A percentile compares a stretch with the other conserved stretches of the same genome.
Conservation (phyloP, 2,329 filamentous ascomycete species). For the Xylaria arbuscula region DNA sequence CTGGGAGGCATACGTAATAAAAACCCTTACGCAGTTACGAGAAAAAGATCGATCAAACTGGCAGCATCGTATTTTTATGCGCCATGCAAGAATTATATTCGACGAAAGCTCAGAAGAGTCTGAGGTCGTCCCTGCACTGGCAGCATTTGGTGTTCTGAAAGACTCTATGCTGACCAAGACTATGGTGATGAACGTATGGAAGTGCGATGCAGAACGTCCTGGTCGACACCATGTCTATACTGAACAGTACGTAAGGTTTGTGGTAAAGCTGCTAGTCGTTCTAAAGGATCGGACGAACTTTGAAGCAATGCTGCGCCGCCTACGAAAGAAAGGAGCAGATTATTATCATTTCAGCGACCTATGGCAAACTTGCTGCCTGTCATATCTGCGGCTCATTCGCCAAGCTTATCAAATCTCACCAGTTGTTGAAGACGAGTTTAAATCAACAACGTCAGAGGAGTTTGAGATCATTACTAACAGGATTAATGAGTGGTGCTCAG, state of each 20-base stretch:
- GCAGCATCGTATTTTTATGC: conserved; percentile 91
- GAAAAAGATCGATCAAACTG: conserved; percentile 92
- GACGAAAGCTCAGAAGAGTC: conserved; percentile 58
- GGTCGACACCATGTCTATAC: conserved; percentile 94
- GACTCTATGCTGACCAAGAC: conserved; percentile 88
- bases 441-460: conserved; percentile 63
- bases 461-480: conserved; percentile 68
- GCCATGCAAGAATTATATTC: conserved; percentile 71
- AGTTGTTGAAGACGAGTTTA: conserved; percentile 66
- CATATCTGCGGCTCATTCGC: conserved; percentile 66
- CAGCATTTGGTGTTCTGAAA: conserved; percentile 80
- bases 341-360: conserved; percentile 72
- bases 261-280: conserved; percentile 78
- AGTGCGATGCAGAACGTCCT: conserved; percentile 84
- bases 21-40: conserved; percentile 62
- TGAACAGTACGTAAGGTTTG: conserved; percentile 84
- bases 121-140: conserved; percentile 72
- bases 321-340: conserved; percentile 84
- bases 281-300: conserved; percentile 80
- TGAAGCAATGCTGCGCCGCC: conserved; percentile 80
- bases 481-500: conserved; percentile 65
- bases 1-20: conserved; percentile 67
- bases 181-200: conserved; percentile 95
- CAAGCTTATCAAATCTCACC: conserved; percentile 59
- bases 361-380: conserved; percentile 67